These are phyloP conservation scores for Schoenoplectus tabernaemontani DNA, from an alignment of 202 grass and related monocot species.

Conservation along the genomic window DNA sequence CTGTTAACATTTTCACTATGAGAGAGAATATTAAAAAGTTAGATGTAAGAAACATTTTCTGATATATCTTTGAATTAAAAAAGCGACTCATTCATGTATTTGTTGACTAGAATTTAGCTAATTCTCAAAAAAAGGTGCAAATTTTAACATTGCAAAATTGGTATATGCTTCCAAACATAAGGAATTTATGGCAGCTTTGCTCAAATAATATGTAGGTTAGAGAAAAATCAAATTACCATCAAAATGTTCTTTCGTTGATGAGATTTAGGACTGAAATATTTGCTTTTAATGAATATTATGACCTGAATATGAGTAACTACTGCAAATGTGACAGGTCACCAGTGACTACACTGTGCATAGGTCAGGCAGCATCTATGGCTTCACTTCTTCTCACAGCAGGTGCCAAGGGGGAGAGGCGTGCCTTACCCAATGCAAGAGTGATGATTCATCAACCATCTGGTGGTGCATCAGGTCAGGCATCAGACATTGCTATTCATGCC, in stretches of 20 bases:
- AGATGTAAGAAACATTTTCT: too few relatives aligned
- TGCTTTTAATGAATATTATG: background rate
- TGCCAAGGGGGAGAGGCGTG: slow-evolving; percentile 58
- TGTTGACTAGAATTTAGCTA: background rate
- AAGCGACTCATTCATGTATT: background rate
- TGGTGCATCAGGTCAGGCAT: slow-evolving; percentile 59
- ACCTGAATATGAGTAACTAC: background rate
- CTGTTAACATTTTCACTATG: background rate
- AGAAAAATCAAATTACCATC: background rate
- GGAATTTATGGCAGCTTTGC: background rate
- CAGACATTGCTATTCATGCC: slow-evolving; percentile 85
- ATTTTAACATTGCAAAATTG: background rate
- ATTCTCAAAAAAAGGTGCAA: background rate
- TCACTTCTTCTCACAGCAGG: slow-evolving; percentile 88
- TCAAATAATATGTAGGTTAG: background rate
- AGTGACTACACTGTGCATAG: slow-evolving; percentile 90
- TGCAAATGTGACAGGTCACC: slow-evolving; percentile 32
- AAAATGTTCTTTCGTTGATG: background rate
- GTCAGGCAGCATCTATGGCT: slow-evolving; percentile 90
- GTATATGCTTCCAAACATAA: background rate
- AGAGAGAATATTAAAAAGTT: background rate
- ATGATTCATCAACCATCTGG: slow-evolving; percentile 99
- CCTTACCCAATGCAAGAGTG: slow-evolving; percentile 73
- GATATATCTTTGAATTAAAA: background rate
- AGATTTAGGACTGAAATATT: background rate